Evolutionary conservation across 306 rosid species (phyloP).

Genomic region (Rosa rugosa): DNA sequence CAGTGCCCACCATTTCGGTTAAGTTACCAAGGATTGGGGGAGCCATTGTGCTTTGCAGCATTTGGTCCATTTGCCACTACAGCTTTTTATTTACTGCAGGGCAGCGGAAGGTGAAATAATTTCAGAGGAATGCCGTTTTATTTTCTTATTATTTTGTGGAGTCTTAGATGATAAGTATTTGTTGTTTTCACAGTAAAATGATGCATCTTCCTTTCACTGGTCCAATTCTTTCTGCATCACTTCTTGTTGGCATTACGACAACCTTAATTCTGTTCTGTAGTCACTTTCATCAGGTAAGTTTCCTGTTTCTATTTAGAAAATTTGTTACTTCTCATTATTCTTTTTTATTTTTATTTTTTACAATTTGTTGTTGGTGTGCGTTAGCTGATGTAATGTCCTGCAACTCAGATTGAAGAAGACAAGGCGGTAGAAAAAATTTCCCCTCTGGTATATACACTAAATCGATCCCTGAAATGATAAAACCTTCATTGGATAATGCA

Average conservation of each 20-base stretch:
- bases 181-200: constrained; percentile 46
- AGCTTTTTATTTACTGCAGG: constrained; percentile 82
- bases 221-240: constrained; percentile 66
- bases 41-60: constrained; percentile 92
- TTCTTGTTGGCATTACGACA: constrained; percentile 85
- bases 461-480: neutral
- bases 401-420: constrained; percentile 70
- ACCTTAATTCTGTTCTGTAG: constrained; percentile 86
- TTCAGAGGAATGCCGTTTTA: neutral
- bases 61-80: constrained; percentile 86
- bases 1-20: constrained; percentile 95
- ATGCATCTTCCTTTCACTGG: constrained; percentile 46
- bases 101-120: constrained; percentile 59
- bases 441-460: constrained; percentile 63
- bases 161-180: constrained; percentile 18
- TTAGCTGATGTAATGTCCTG: constrained; percentile 21
- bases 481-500: neutral
- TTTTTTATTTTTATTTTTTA: neutral
- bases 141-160: neutral
- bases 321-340: neutral
- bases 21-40: constrained; percentile 87
- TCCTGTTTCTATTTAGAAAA: neutral
- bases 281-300: constrained; percentile 84
- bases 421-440: constrained; percentile 77
- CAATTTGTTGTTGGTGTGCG: neutral